These are phyloP conservation scores for Sarocladium strictum DNA, from an alignment of 2,329 filamentous ascomycete species.

Conservation along the genomic window DNA sequence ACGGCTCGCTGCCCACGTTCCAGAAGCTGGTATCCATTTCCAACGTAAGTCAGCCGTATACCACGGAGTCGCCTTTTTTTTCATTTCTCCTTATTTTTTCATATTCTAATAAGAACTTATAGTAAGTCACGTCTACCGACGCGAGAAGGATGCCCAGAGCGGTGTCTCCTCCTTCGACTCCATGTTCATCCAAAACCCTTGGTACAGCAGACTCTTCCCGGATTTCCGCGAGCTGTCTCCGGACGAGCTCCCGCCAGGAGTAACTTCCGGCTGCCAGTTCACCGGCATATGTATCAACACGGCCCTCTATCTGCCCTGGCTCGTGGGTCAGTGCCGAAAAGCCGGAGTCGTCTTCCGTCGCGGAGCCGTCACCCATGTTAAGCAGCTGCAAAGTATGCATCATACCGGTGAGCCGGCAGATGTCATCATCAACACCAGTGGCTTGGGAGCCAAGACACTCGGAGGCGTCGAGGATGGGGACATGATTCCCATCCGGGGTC, in stretches of 20 bases:
- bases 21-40: constrained; percentile 69
- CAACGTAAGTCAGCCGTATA: constrained; percentile 43
- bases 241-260: not conserved
- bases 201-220: not conserved
- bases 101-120: not conserved
- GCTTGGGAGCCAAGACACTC: constrained; percentile 66
- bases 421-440: constrained; percentile 73
- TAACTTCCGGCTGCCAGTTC: constrained; percentile 28
- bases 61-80: not conserved
- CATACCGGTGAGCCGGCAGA: constrained; percentile 54
- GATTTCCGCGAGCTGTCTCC: not conserved
- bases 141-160: not conserved
- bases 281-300: constrained; percentile 86
- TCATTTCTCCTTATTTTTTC: not conserved
- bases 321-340: constrained; percentile 71
- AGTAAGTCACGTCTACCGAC: not conserved
- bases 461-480: constrained; percentile 74
- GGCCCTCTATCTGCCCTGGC: constrained; percentile 78
- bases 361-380: constrained; percentile 59
- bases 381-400: constrained; percentile 50
- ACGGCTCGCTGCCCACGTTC: constrained; percentile 44
- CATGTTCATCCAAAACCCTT: no score
- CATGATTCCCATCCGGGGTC: constrained; percentile 72
- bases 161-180: not conserved
- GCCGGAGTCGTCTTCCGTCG: constrained; percentile 65